Evolutionary conservation across 1,139 yeast species (phyloP).

Genomic region (Geotrichum aggregatum): DNA sequence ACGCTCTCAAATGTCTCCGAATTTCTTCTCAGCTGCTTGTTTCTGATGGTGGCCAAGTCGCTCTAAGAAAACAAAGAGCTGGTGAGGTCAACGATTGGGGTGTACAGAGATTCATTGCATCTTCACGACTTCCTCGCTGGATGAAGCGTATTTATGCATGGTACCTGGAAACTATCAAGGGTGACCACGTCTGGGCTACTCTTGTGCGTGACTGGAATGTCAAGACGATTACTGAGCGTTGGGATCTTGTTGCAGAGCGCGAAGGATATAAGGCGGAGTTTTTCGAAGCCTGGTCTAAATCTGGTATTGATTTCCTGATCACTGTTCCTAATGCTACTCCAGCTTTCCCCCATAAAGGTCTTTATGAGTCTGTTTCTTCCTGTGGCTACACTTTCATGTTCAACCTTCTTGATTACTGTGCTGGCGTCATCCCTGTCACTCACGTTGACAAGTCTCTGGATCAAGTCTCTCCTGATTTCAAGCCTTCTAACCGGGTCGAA

Average conservation of each 20-base stretch:
- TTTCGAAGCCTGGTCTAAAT: constrained; percentile 38
- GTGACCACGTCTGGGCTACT: constrained; percentile 42
- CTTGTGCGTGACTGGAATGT: constrained; percentile 41
- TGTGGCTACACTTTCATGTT: constrained; percentile 56
- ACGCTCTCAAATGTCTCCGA: constrained; percentile 41
- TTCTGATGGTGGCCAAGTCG: constrained; percentile 38
- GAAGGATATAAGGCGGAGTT: constrained; percentile 40
- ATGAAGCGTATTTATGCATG: constrained; percentile 40
- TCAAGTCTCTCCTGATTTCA: constrained; percentile 36
- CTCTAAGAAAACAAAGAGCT: constrained; percentile 34
- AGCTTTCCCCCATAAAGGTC: constrained; percentile 41
- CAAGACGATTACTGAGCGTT: constrained; percentile 40
- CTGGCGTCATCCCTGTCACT: constrained; percentile 58
- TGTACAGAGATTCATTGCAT: constrained; percentile 35
- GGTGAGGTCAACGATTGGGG: constrained; percentile 43
- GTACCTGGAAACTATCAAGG: constrained; percentile 35
- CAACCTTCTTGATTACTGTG: constrained; percentile 56
- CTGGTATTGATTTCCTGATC: constrained; percentile 40
- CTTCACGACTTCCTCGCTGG: constrained; percentile 38
- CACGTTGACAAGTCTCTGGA: constrained; percentile 50
- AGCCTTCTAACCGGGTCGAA: constrained; percentile 42
- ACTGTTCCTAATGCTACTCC: constrained; percentile 44
- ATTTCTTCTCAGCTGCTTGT: constrained; percentile 41
- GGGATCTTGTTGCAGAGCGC: constrained; percentile 41
- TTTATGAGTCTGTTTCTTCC: constrained; percentile 39